phyloP scores from a whole-genome alignment of 2,329 filamentous ascomycete genomes.

The Colletotrichum gloeosporioides region DNA sequence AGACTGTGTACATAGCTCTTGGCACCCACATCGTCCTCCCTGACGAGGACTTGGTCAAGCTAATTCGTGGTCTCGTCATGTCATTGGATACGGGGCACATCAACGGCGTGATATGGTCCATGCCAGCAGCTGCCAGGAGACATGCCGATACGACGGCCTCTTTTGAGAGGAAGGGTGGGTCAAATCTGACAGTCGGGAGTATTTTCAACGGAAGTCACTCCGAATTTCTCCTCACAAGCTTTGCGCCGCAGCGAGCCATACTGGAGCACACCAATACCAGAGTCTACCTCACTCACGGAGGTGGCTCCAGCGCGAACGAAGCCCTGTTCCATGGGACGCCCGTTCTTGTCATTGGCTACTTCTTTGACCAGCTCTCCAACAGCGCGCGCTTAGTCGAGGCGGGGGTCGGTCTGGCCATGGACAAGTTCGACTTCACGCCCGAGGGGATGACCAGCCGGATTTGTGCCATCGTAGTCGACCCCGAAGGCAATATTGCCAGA shows the following conservation, averaged over 20 bases:
- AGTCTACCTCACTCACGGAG: constrained; percentile 47
- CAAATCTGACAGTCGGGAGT: constrained; percentile 16
- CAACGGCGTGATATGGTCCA: neutral
- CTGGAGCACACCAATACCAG: constrained; percentile 36
- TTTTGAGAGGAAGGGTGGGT: neutral
- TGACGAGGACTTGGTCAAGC: constrained; percentile 30
- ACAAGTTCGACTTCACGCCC: constrained; percentile 40
- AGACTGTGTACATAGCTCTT: constrained; percentile 44
- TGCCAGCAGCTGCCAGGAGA: neutral
- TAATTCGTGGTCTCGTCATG: constrained; percentile 33
- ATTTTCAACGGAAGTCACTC: constrained; percentile 34
- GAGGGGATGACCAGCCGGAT: constrained; percentile 34
- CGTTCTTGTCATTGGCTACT: constrained; percentile 40
- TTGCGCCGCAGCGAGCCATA: constrained; percentile 46
- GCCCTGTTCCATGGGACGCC: constrained; percentile 42
- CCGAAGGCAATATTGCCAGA: constrained; percentile 31
- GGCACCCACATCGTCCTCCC: constrained; percentile 45
- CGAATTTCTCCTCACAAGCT: constrained; percentile 34
- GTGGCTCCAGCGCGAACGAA: constrained; percentile 46
- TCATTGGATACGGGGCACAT: constrained; percentile 21
- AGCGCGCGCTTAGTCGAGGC: constrained; percentile 36
- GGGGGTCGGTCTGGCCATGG: constrained; percentile 38
- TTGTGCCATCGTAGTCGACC: constrained; percentile 31
- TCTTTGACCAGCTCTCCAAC: constrained; percentile 48
- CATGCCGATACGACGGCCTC: neutral